These are phyloP conservation scores for Aeminium ludgeri DNA, from an alignment of 495 filamentous ascomycete genomes.

Conservation along the genomic window DNA sequence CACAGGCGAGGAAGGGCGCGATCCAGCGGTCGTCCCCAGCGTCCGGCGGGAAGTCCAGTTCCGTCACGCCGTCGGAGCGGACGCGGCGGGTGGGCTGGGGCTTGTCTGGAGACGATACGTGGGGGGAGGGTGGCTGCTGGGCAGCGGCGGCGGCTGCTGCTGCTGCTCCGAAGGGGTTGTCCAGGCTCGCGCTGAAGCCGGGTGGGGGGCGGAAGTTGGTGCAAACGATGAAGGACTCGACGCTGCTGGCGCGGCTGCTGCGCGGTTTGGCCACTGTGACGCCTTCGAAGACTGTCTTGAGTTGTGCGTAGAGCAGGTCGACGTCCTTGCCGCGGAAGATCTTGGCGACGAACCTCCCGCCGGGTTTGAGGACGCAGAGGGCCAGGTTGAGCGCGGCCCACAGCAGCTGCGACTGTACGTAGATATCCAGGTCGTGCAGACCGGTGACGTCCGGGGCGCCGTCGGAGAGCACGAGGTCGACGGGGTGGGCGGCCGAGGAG, in stretches of 20 bases:
- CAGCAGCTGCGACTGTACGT: slow-evolving; percentile 88
- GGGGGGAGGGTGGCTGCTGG: too few relatives aligned
- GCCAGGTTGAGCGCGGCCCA: slow-evolving; percentile 87
- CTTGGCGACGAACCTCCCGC: slow-evolving; percentile 93
- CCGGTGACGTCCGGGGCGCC: slow-evolving; percentile 95
- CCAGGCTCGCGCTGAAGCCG: slow-evolving; percentile 44
- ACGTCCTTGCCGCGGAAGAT: slow-evolving; percentile 91
- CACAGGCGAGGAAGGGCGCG: slow-evolving; percentile 86
- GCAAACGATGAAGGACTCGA: slow-evolving; percentile 94
- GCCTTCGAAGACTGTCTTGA: slow-evolving; percentile 72
- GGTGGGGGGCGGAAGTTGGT: slow-evolving; percentile 55
- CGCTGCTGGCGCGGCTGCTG: slow-evolving; percentile 78
- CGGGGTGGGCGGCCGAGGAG: slow-evolving; percentile 40
- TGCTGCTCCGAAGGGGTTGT: slow-evolving; percentile 45
- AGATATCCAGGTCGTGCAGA: slow-evolving; percentile 92
- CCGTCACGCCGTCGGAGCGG: slow-evolving; percentile 38
- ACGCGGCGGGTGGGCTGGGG: slow-evolving; percentile 20
- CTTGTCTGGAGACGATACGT: too few relatives aligned
- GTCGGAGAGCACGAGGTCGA: slow-evolving; percentile 85
- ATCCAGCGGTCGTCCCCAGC: slow-evolving; percentile 45
- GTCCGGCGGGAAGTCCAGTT: slow-evolving; percentile 35
- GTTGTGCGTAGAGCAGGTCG: slow-evolving; percentile 77
- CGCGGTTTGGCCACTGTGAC: slow-evolving; percentile 87
- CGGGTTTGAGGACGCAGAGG: slow-evolving; percentile 74
- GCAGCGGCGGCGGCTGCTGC: slow-evolving; percentile 8